Conservation (phyloP, 1,284 basidiomycete genomes). For the Phylloporus sp. region DNA sequence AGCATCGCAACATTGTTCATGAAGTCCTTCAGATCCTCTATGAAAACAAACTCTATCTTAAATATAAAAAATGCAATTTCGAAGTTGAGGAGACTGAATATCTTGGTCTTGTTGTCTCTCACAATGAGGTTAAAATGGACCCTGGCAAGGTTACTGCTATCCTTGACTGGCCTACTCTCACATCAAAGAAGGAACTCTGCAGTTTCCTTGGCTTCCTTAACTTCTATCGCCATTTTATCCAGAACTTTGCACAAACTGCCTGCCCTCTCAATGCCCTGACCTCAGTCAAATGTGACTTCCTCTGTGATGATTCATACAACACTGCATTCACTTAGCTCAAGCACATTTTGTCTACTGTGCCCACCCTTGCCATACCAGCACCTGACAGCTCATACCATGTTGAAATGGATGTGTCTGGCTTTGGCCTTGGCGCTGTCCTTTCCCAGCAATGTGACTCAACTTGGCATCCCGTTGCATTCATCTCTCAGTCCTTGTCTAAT, state of each 20-base stretch:
- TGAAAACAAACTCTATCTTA: background rate
- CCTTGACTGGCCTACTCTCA: background rate
- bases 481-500: background rate
- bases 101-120: background rate
- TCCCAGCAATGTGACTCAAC: background rate
- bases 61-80: background rate
- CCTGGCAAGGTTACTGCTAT: background rate
- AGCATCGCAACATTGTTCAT: background rate
- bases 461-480: background rate
- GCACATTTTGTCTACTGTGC: background rate
- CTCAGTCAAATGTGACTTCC: background rate
- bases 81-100: background rate
- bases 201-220: background rate
- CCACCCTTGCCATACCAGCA: background rate
- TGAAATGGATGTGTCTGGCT: background rate
- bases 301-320: no score
- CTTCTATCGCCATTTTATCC: background rate
- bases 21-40: background rate
- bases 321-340: background rate
- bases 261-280: background rate
- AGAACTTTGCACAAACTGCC: background rate
- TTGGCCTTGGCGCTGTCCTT: background rate
- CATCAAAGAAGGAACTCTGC: background rate
- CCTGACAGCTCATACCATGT: background rate
- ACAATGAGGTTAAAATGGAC: background rate